Percentiles rank a stretch among this genome's conserved stretches.
Conservation (phyloP, 495 filamentous ascomycete species). For the Trypethelium eluteriae region DNA sequence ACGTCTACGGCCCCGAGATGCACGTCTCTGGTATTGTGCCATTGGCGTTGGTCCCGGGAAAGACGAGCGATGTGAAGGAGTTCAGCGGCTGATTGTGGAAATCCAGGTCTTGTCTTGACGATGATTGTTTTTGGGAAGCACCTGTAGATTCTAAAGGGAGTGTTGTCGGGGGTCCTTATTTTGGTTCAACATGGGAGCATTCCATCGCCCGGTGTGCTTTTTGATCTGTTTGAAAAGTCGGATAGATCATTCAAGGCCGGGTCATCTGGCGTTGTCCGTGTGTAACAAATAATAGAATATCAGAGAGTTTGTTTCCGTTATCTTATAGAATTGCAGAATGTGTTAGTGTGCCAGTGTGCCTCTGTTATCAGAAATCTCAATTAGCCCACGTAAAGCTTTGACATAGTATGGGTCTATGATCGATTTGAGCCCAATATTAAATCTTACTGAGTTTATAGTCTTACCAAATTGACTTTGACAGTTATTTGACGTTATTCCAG, state of each 20-base stretch:
- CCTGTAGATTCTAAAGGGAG: background rate
- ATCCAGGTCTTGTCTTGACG: background rate
- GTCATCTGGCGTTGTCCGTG: background rate
- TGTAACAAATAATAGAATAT: background rate
- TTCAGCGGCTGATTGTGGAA: constrained; percentile 33
- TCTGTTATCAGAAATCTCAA: too few relatives aligned
- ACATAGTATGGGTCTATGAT: too few relatives aligned
- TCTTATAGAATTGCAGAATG: too few relatives aligned
- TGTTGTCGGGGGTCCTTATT: background rate
- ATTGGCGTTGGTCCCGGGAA: constrained; percentile 53
- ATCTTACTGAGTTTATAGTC: too few relatives aligned
- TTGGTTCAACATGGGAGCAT: background rate
- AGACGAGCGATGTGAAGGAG: constrained; percentile 44
- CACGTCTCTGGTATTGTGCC: constrained; percentile 66
- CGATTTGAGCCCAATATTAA: too few relatives aligned
- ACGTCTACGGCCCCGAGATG: constrained; percentile 98
- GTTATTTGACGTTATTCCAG: too few relatives aligned
- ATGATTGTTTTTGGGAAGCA: background rate
- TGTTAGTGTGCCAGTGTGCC: too few relatives aligned
- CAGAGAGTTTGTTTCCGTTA: too few relatives aligned
- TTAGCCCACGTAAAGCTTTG: too few relatives aligned
- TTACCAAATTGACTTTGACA: too few relatives aligned
- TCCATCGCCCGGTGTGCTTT: background rate
- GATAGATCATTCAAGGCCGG: background rate
- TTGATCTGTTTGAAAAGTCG: background rate